phyloP scores from a whole-genome alignment of 1,284 basidiomycete genomes.

The Moesziomyces sp. region DNA sequence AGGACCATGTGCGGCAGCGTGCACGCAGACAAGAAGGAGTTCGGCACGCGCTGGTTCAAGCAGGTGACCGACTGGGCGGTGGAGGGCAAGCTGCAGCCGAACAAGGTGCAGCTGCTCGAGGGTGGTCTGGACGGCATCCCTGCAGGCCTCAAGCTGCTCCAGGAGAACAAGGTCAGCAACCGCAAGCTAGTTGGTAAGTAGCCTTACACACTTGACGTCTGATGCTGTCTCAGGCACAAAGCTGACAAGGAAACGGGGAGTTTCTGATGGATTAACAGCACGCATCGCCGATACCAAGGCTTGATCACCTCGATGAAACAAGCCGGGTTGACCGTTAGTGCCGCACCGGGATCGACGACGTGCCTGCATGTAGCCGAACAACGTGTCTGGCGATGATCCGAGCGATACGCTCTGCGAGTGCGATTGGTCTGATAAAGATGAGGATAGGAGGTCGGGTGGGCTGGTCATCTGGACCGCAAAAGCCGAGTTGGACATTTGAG shows the following conservation, averaged over 20 bases:
- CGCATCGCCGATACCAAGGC: constrained; percentile 29
- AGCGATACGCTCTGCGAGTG: background rate
- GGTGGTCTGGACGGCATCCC: constrained; percentile 52
- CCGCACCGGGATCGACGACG: background rate
- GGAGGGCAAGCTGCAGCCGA: constrained; percentile 55
- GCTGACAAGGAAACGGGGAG: no score
- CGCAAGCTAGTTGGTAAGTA: constrained; percentile 68
- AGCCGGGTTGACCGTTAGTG: background rate
- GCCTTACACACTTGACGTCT: background rate
- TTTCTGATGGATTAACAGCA: constrained; percentile 5
- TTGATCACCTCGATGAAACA: constrained; percentile 11
- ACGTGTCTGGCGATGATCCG: background rate
- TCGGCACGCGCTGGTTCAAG: constrained; percentile 56
- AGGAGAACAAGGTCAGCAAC: constrained; percentile 58
- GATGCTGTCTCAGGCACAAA: no score
- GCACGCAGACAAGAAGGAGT: constrained; percentile 34
- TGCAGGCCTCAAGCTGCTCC: constrained; percentile 48
- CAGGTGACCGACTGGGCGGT: constrained; percentile 49
- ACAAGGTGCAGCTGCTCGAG: constrained; percentile 47
- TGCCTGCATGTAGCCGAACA: background rate
- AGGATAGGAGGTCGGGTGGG: background rate
- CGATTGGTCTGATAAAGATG: background rate
- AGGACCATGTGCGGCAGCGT: constrained; percentile 16
- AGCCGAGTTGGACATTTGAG: constrained; percentile 4
- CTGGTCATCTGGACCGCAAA: constrained; percentile 11